A percentile compares a stretch with the other conserved stretches of the same genome.
phyloP scores from a whole-genome alignment of 2,329 filamentous ascomycete species.

The Ambrosiella beaveri region DNA sequence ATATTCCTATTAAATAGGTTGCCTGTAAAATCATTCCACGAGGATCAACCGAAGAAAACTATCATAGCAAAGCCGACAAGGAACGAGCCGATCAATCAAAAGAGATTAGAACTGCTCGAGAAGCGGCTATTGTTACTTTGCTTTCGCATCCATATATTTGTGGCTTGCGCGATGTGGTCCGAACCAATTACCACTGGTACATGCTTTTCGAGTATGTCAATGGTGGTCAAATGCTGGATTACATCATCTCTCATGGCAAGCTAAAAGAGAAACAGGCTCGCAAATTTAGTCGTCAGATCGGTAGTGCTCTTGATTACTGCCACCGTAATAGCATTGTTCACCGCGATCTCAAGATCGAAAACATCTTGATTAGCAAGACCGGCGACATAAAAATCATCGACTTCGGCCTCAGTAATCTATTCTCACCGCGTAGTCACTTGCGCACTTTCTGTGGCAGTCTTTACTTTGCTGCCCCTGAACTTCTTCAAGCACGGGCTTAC shows the following conservation, averaged over 20 bases:
- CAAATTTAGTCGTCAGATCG: constrained; percentile 94
- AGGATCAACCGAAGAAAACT: constrained; percentile 73
- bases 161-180: constrained; percentile 83
- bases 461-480: constrained; percentile 91
- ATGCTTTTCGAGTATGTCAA: constrained; percentile 99
- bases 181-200: constrained; percentile 98
- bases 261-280: constrained; percentile 96
- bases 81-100: constrained; percentile 92
- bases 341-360: constrained; percentile 94
- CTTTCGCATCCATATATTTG: constrained; percentile 93
- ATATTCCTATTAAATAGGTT: constrained; percentile 37
- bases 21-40: constrained; percentile 95
- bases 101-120: constrained; percentile 83
- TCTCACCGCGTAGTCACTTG: constrained; percentile 65
- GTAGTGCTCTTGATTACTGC: constrained; percentile 90
- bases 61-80: constrained; percentile 50
- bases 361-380: constrained; percentile 96
- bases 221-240: constrained; percentile 97
- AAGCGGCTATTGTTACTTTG: constrained; percentile 89
- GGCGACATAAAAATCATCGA: constrained; percentile 99
- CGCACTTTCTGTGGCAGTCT: constrained; percentile 97
- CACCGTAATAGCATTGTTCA: constrained; percentile 98
- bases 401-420: constrained; percentile 92
- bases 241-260: constrained; percentile 95
- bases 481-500: constrained; percentile 85